Percentiles rank a stretch among this genome's conserved stretches.
Conservation (phyloP, 2,329 filamentous ascomycete species). For the Hypoxylon sp. region DNA sequence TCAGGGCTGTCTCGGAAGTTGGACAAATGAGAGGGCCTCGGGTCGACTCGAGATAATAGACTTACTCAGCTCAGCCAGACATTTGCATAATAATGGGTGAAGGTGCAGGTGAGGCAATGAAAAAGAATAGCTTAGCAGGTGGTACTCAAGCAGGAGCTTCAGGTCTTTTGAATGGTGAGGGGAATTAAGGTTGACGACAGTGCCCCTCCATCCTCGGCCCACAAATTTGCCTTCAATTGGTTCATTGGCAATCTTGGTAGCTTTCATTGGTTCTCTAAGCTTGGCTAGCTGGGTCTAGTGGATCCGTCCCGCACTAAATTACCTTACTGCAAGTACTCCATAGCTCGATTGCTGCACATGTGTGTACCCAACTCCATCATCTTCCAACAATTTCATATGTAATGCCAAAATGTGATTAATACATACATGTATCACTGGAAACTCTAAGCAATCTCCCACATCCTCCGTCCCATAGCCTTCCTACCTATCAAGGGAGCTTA, state of each 20-base stretch:
- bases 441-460: conserved; percentile 2
- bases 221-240: conserved; percentile 32
- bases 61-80: conserved; percentile 43
- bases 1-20: conserved; percentile 19
- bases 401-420: conserved; percentile 4
- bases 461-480: not conserved
- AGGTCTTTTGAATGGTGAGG: conserved; percentile 44
- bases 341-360: conserved; percentile 1
- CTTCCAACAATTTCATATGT: conserved; percentile 16
- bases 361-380: conserved; percentile 12
- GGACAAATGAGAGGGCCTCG: conserved; percentile 22
- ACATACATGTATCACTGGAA: conserved; percentile 13
- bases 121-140: conserved; percentile 31
- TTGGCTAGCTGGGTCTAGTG: conserved; percentile 27
- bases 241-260: conserved; percentile 23
- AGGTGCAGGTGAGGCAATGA: conserved; percentile 22
- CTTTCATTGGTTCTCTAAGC: conserved; percentile 32
- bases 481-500: conserved; percentile 18
- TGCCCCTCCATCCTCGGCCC: conserved; percentile 44
- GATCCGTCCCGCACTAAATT: conserved; percentile 24
- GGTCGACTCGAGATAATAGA: conserved; percentile 15
- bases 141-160: conserved; percentile 31
- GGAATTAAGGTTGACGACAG: conserved; percentile 43
- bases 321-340: conserved; percentile 19
- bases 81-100: conserved; percentile 27